phyloP scores from a whole-genome alignment of 176 grass and related monocot genomes.

The Saccharum officinarum region DNA sequence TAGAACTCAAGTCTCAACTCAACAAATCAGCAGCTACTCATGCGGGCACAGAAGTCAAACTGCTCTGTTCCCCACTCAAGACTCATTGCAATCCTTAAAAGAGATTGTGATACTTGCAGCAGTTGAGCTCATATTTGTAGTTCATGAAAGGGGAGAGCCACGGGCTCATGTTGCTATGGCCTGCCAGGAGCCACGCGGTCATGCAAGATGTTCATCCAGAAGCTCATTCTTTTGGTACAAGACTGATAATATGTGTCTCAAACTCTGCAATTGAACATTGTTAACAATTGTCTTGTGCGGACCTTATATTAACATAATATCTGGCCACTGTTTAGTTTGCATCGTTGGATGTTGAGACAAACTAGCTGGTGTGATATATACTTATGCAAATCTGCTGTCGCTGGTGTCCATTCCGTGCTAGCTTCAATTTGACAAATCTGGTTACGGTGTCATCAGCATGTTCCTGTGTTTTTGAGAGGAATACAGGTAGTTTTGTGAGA shows the following conservation, averaged over 20 bases:
- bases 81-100: not conserved
- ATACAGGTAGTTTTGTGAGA: not conserved
- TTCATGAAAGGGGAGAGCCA: not conserved
- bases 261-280: not conserved
- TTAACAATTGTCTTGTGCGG: not conserved
- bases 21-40: slow-evolving; percentile 12
- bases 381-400: no score
- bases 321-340: not conserved
- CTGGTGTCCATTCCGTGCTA: not conserved
- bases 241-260: not conserved
- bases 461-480: not conserved
- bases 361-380: not conserved
- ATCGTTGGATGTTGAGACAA: not conserved
- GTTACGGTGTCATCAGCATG: not conserved
- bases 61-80: not conserved
- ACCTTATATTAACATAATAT: not conserved
- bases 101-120: slow-evolving; percentile 17
- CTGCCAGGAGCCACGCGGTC: not conserved
- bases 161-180: not conserved
- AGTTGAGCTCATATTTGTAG: slow-evolving; percentile 13
- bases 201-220: slow-evolving; percentile 2
- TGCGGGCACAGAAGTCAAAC: slow-evolving; percentile 15
- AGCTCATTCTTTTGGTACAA: slow-evolving; percentile 12
- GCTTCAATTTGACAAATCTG: not conserved
- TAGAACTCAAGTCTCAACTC: slow-evolving; percentile 16